phyloP scores from a whole-genome alignment of 805 yeast species.

The Metschnikowia corniflorae region DNA sequence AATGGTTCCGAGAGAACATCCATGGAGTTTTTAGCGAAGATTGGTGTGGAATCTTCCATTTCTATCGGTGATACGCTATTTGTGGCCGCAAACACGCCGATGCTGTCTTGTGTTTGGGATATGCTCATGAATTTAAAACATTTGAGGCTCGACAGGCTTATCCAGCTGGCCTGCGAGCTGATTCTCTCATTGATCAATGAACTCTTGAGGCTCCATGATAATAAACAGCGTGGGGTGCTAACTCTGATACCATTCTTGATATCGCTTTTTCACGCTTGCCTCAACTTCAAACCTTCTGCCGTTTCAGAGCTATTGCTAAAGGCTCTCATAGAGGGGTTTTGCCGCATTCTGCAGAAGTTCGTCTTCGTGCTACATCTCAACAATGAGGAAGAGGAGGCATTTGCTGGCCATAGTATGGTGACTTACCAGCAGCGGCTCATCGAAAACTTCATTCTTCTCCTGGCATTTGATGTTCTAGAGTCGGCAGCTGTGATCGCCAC shows the following conservation, averaged over 20 bases:
- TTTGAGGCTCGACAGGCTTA: slow-evolving; percentile 47
- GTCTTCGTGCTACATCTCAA: slow-evolving; percentile 24
- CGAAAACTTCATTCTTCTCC: slow-evolving; percentile 48
- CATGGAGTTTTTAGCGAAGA: slow-evolving; percentile 29
- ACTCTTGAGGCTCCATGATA: slow-evolving; percentile 24
- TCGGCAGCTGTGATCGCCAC: slow-evolving; percentile 31
- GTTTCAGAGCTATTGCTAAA: slow-evolving; percentile 34
- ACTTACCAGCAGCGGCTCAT: slow-evolving; percentile 38
- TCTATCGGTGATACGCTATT: slow-evolving; percentile 5
- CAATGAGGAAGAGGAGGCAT: slow-evolving; percentile 25
- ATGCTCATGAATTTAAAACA: slow-evolving; percentile 43
- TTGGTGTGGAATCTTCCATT: slow-evolving; percentile 25
- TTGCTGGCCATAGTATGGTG: slow-evolving; percentile 26
- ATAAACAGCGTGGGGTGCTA: slow-evolving; percentile 14
- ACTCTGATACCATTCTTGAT: slow-evolving; percentile 58
- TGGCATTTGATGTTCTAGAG: slow-evolving; percentile 57
- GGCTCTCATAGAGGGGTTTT: slow-evolving; percentile 16
- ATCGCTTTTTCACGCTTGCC: slow-evolving; percentile 51
- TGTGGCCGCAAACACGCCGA: slow-evolving; percentile 23
- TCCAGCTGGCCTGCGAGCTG: slow-evolving; percentile 35
- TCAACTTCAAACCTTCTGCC: slow-evolving; percentile 63
- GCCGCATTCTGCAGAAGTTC: slow-evolving; percentile 18
- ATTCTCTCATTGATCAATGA: slow-evolving; percentile 24
- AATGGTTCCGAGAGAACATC: slow-evolving; percentile 34
- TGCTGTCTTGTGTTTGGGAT: slow-evolving; percentile 42